Conservation (phyloP, 2,329 filamentous ascomycete genomes). For the Epichloe uncinata region DNA sequence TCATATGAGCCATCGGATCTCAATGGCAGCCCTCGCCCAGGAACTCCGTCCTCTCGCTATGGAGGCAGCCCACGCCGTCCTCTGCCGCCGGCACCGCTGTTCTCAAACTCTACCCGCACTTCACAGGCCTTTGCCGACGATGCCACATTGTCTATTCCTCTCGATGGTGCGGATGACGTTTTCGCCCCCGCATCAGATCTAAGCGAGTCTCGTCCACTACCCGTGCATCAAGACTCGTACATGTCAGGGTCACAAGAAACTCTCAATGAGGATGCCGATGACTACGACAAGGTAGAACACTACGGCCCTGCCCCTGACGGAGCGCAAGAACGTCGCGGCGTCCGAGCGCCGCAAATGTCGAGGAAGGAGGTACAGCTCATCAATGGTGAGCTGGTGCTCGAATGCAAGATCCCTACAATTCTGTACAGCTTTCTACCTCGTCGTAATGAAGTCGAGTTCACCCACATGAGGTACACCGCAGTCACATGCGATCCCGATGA, state of each 20-base stretch:
- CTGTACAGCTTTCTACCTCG: slow-evolving; percentile 92
- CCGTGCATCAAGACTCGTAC: slow-evolving; percentile 43
- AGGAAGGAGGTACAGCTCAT: slow-evolving; percentile 92
- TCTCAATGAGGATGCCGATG: slow-evolving; percentile 31
- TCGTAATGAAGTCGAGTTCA: slow-evolving; percentile 89
- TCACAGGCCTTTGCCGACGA: slow-evolving; percentile 49
- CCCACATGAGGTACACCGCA: slow-evolving; percentile 96
- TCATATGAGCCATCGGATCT: slow-evolving; percentile 79
- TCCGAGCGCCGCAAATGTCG: slow-evolving; percentile 73
- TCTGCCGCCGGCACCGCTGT: slow-evolving; percentile 77
- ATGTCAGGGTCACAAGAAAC: slow-evolving; percentile 40
- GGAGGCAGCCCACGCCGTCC: slow-evolving; percentile 78
- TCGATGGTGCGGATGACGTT: slow-evolving; percentile 54
- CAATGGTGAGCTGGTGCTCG: slow-evolving; percentile 92
- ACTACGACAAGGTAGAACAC: slow-evolving; percentile 52
- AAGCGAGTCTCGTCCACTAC: slow-evolving; percentile 35
- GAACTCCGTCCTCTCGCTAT: slow-evolving; percentile 80
- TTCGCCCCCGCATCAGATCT: slow-evolving; percentile 53
- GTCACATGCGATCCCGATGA: slow-evolving; percentile 96
- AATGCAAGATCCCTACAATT: slow-evolving; percentile 98
- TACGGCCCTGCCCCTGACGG: slow-evolving; percentile 82
- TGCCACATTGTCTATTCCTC: slow-evolving; percentile 58
- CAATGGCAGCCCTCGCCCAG: slow-evolving; percentile 80
- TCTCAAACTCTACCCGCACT: slow-evolving; percentile 42
- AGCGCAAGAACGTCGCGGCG: slow-evolving; percentile 76